Base-by-base conservation (phyloP, 2,329 filamentous ascomycete genomes). In the Neonectria hederae region DNA sequence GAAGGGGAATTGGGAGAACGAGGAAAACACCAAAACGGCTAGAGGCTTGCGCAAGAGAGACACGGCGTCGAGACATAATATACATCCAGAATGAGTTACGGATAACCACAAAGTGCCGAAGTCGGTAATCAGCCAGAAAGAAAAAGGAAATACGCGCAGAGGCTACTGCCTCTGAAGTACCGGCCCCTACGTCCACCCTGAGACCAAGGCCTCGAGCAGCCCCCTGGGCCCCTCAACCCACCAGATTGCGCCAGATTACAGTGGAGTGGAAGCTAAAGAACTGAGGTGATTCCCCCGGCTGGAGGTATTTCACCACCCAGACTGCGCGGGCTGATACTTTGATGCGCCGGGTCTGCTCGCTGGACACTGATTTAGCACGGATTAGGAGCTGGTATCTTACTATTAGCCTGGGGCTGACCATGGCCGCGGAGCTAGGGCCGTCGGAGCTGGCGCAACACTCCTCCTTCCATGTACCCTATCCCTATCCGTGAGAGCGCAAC, bases 211-310 rank as follows among this genome's bases (percentile, higher is more conserved):
- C 46, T 7, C 46, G 26, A 51, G 46, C 46, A 32, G 26, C 48
- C 53, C 24, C 52, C 51, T 49, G 59, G 43, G 30, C 24, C 28
- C 53, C 51, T 43, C 45, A 62, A 55, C 45, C 52, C 52, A 43
- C 45, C 59, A 48, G 59, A 35, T 56, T 51, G 57, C 57, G 38
- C 59, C 59, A 62, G 59, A 54, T 54, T 63, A 52, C 49, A 49
- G 54, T 59, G 54, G 61, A 63, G 61, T 42, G 46, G 55, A 46
- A 53, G 30, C 57, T 46, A 32, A 59, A 49, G 46, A 35, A 35
- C 51, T 58, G 49, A 63, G 49, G 60, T 59, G 54, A 59, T 59
- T 54, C 54, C 61, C 49, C 48, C 49, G 14, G 51, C 49, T 43
- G 7, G 26, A 54, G 49, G 61, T 63, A 63, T 63, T 45, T 49